Base-by-base conservation (phyloP, 1,139 yeast genomes). In the Zhuliangozyma parablackwelliae region DNA sequence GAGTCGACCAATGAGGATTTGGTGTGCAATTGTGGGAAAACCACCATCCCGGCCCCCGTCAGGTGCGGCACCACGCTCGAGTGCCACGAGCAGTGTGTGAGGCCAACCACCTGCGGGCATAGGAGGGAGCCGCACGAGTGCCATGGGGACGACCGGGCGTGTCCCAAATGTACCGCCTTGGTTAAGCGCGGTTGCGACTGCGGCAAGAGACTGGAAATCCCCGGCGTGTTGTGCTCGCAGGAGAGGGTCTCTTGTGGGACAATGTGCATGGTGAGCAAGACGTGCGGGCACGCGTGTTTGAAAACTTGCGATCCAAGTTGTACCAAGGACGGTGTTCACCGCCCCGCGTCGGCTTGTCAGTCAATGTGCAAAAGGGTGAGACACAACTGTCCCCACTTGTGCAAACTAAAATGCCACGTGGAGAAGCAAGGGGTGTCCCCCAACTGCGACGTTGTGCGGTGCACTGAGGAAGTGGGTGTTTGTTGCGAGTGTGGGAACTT, bases 1-100 rank as follows among this genome's bases (percentile, higher is more conserved):
- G 96, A 88, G 50, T 84, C 95, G 5, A 75, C 88, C 10, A 78
- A 80, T 36, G 92, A 86, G 25, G 97, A 89, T 54, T 65, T 87
- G 48, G 72, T 80, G 2, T 89, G 97, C 54, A 74, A 84, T 39
- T 89, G 97, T 65, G 96, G 97, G 1, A 71, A 75, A 41, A 89
- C 97, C 0, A 70, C 82, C 3, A 66, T 88, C 8, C 74, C 74
- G 35, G 96, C 96, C 0, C 97, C 97, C 0, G 89, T 88, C 9
- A 69, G 96, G 47, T 89, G 97, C 63, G 97, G 97, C 10, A 78
- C 92, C 0, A 68, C 63, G 33, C 84, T 92, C 6, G 69, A 67
- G 6, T 89, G 97, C 61, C 69, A 65, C 25, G 74, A 78, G 44
- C 90, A 78, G 44, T 89, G 97, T 59, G 62, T 65, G 3, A 66